Base-by-base conservation (phyloP, 2,329 filamentous ascomycete species). In the Orbilia javanica region DNA sequence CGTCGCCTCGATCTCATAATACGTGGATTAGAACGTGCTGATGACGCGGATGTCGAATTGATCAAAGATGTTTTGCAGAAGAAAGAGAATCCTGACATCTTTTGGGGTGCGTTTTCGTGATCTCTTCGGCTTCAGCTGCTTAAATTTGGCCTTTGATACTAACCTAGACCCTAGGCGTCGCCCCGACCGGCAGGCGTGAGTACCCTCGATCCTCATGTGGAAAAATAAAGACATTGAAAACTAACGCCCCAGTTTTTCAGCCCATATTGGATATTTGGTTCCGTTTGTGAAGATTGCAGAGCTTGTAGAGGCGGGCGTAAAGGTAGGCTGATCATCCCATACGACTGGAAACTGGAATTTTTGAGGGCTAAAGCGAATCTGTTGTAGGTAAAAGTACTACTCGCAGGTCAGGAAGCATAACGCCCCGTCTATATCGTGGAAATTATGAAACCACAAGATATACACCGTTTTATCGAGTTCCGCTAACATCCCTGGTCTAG, bases 211-310 rank as follows among this genome's bases (percentile, higher is more conserved):
- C n/a, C n/a, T n/a, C n/a, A n/a, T n/a, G n/a, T n/a, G n/a, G n/a
- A n/a, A n/a, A n/a, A n/a, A n/a, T n/a, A n/a, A n/a, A n/a, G n/a
- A n/a, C n/a, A n/a, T n/a, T n/a, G n/a, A n/a, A n/a, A n/a, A n/a
- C n/a, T n/a, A n/a, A n/a, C 31, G 10, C 4, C 31, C 10, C 10
- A 10, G 64, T 63, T 55, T 65, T 15, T n/a, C 71, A 18, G 72
- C 64, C 18, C 72, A 76, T 22, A 52, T 76, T 50, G 72, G 72
- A 13, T 76, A 76, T 48, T 31, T 65, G 3, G 55, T 76, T 15
- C 44, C 64, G 4, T 69, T 76, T 52, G 25, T 55, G 6, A 76
- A 70, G 42, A 53, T 76, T 10, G 72, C 72, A 25, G 72, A 76
- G 18, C 52, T 76, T 27, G 18, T 64, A 15, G 44, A 52, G 15